Percentiles rank a stretch among this genome's conserved stretches.
Evolutionary conservation across 805 yeast genomes (phyloP).

Genomic region (Komagataella ulmi): DNA sequence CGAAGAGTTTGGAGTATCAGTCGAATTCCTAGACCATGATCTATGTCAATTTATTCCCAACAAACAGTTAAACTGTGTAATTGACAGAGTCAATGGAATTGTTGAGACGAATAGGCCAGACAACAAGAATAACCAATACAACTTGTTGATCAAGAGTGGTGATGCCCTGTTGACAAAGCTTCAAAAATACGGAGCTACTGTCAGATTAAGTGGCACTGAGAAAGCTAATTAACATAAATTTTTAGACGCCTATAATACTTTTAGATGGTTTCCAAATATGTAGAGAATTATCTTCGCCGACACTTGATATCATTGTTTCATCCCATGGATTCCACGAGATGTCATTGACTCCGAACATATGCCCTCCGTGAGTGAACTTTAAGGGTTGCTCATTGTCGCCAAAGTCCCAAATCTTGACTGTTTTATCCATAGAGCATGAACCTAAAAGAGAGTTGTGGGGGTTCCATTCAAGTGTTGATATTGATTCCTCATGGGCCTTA

Average conservation of each 20-base stretch:
- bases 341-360: constrained; percentile 77
- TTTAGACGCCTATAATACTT: neutral
- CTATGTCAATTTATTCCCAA: constrained; percentile 84
- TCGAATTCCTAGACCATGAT: constrained; percentile 78
- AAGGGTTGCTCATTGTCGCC: constrained; percentile 14
- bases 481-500: constrained; percentile 32
- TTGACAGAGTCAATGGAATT: constrained; percentile 90
- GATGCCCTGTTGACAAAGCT: constrained; percentile 85
- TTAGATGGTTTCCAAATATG: constrained; percentile 68
- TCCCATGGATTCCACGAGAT: constrained; percentile 70
- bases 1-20: constrained; percentile 78
- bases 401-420: constrained; percentile 52
- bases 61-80: constrained; percentile 87
- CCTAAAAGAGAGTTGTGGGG: constrained; percentile 39
- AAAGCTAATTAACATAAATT: constrained; percentile 21
- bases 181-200: constrained; percentile 96
- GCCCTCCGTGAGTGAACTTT: constrained; percentile 73
- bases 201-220: constrained; percentile 87
- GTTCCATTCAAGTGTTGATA: constrained; percentile 68
- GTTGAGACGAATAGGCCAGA: constrained; percentile 95
- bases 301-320: constrained; percentile 60
- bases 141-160: constrained; percentile 78
- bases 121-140: constrained; percentile 90
- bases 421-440: constrained; percentile 50
- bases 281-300: constrained; percentile 75